phyloP scores from a whole-genome alignment of 306 rosid genomes.

The Rosa chinensis region DNA sequence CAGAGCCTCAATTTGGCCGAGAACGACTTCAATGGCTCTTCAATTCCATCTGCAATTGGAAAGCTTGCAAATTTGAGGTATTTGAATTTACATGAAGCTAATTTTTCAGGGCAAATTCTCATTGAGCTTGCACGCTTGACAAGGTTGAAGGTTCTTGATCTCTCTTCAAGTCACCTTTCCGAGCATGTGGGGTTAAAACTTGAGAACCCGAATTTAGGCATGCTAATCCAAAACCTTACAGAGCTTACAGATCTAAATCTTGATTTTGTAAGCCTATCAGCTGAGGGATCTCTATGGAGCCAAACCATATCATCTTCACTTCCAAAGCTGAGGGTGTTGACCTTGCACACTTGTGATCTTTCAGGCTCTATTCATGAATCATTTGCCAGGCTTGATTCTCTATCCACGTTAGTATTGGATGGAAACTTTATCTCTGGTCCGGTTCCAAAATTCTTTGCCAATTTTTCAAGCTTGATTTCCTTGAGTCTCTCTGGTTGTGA shows the following conservation, averaged over 20 bases:
- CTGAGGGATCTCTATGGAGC: neutral
- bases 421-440: neutral
- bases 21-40: neutral
- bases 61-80: slow-evolving; percentile 20
- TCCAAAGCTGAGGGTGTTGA: neutral
- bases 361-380: slow-evolving; percentile 4
- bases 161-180: too few species aligned
- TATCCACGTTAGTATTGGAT: slow-evolving; percentile 4
- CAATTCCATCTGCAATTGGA: slow-evolving; percentile 24
- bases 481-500: neutral
- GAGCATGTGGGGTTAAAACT: neutral
- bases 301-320: neutral
- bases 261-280: too few species aligned
- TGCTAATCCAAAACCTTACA: neutral
- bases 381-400: slow-evolving; percentile 1
- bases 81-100: neutral
- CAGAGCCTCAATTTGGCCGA: neutral
- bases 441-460: slow-evolving; percentile 14
- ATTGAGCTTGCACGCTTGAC: neutral
- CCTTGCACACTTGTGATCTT: slow-evolving; percentile 7
- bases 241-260: neutral
- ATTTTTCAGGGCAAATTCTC: neutral
- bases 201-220: neutral
- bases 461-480: slow-evolving; percentile 20
- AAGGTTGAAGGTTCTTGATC: neutral